These are phyloP conservation scores for Thermomyces lanuginosus DNA, from an alignment of 2,329 filamentous ascomycete genomes.

Conservation along the genomic window DNA sequence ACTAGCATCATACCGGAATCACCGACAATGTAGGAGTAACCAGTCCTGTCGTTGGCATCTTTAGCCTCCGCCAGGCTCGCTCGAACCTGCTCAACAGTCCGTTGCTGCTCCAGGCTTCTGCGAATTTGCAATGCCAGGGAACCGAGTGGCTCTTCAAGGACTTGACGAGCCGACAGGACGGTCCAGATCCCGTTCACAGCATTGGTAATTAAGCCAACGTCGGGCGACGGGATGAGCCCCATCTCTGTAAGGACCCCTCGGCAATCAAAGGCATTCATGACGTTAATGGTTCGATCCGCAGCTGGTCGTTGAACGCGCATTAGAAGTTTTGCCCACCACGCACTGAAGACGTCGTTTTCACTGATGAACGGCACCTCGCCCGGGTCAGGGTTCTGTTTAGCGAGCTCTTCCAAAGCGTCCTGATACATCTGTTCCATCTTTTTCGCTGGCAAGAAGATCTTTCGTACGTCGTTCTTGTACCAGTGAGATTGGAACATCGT, in stretches of 20 bases:
- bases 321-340: conserved; percentile 24
- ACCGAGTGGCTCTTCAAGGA: conserved; percentile 7
- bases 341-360: conserved; percentile 32
- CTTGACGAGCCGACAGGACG: conserved; percentile 3
- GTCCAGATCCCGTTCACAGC: conserved; percentile 1
- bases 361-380: conserved; percentile 24
- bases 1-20: conserved; percentile 18
- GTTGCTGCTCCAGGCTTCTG: conserved; percentile 8
- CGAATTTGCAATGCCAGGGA: conserved; percentile 7
- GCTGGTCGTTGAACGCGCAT: conserved; percentile 10
- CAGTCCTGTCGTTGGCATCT: conserved; percentile 1
- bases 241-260: conserved; percentile 16
- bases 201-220: conserved; percentile 13
- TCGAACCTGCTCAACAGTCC: conserved; percentile 10
- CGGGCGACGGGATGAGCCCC: conserved; percentile 11
- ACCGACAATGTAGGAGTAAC: conserved; percentile 18
- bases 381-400: conserved; percentile 1
- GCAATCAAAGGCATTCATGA: conserved; percentile 27
- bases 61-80: conserved; percentile 7
- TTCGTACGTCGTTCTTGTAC: conserved; percentile 20
- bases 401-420: conserved; percentile 4
- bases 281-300: conserved; percentile 17
- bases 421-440: conserved; percentile 16
- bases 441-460: conserved; percentile 24
- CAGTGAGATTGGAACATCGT: conserved; percentile 2